Conservation (phyloP, 2,329 filamentous ascomycete genomes). For the Alternaria rosae region DNA sequence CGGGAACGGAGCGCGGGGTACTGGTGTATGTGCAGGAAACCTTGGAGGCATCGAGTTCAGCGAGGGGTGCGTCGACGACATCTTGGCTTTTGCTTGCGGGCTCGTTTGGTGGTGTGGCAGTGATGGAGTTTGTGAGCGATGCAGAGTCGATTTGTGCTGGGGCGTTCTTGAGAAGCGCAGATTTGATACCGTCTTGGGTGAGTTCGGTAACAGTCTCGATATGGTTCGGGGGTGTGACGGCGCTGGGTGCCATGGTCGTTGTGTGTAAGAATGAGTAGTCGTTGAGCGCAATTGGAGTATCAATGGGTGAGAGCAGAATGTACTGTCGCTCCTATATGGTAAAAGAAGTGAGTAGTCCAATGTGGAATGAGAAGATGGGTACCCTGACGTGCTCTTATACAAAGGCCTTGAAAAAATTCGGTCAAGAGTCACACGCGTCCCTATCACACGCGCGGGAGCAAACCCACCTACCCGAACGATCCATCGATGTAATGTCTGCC, state of each 20-base stretch:
- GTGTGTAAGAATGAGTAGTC: background rate
- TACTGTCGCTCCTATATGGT: background rate
- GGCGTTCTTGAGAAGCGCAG: conserved; percentile 40
- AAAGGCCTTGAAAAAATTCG: conserved; percentile 20
- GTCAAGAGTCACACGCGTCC: conserved; percentile 34
- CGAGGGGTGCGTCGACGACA: conserved; percentile 35
- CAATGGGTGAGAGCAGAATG: background rate
- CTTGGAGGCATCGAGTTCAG: conserved; percentile 54
- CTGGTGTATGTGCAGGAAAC: conserved; percentile 53
- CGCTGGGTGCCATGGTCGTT: conserved; percentile 40
- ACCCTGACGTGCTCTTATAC: conserved; percentile 26
- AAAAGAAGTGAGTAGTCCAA: background rate
- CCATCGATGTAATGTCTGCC: conserved; percentile 17
- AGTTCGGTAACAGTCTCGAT: conserved; percentile 38
- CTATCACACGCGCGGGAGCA: conserved; percentile 33
- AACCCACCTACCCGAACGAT: conserved; percentile 14
- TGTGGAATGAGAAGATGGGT: background rate
- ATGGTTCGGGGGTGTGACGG: conserved; percentile 40
- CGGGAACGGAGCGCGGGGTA: conserved; percentile 53
- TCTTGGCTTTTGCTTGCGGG: conserved; percentile 18
- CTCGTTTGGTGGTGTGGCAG: conserved; percentile 34
- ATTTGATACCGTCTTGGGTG: conserved; percentile 43
- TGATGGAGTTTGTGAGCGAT: conserved; percentile 33
- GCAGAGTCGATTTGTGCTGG: conserved; percentile 39
- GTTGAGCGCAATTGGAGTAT: background rate